Evolutionary conservation across 495 filamentous ascomycete species (phyloP), one percentile per base, ranked within the genome.

Genomic region (Tricharina praecox): DNA sequence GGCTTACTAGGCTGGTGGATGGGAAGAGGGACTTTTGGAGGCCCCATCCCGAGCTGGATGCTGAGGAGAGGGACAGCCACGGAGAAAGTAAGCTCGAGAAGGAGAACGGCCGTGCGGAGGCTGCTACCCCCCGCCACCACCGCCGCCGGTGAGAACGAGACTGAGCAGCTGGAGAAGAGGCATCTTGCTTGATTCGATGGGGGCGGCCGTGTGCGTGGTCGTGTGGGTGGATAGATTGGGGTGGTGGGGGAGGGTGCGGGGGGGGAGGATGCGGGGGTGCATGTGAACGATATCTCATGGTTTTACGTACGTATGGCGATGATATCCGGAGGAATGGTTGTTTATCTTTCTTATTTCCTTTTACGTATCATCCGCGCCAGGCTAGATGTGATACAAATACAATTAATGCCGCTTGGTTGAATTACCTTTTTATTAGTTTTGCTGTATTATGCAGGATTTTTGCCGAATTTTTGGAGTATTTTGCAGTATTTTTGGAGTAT

Each of bases 11-110:
- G 7, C 63, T 70, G n/a, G 53, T 59, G 0, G 54, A 61, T n/a
- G 82, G 81, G 1, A 77, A 83, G 66, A 74, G 66, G 57, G 70
- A 78, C 38, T 84, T 82, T 58, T 81, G 78, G 77, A 68, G 40
- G 3, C 40, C 40, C 13, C 18, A 43, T 13, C 9, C 8, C 8
- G 9, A 37, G 8, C 8, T 9, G 4, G 34, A 37, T 8, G 34
- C 9, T 4, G 34, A 37, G 15, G 7, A 7, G 9, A 37, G 4
- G 4, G 34, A 32, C 7, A 7, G 28, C 13, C 7, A 7, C 13
- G 28, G 28, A 7, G 28, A 13, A 32, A 32, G 7, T 32, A 13
- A 32, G 28, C n/a, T n/a, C n/a, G 28, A 32, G 7, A 32, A 32
- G 28, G 28, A 32, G 28, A 32, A 7, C 28, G 13, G 13, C 28